Evolutionary conservation across 768 basidiomycete species (phyloP), one percentile per base, ranked within the genome.

Genomic region (Lactarius sp.): DNA sequence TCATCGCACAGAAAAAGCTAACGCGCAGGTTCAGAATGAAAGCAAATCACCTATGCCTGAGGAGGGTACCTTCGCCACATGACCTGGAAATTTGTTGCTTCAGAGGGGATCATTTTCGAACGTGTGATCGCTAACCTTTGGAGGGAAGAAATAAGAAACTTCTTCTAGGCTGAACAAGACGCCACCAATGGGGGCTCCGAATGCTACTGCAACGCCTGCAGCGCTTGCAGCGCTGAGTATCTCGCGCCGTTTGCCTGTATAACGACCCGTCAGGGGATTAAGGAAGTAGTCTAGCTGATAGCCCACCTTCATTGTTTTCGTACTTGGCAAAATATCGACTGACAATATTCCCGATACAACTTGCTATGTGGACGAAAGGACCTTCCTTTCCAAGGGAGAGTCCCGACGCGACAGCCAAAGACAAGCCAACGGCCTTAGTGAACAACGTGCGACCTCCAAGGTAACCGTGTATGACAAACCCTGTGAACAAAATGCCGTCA

Each of bases 1-100:
- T 92, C 82, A 98, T 87, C 2, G 97, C 97, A 71, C 97, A 98
- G 74, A 99, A 95, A 77, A 99, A 99, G 70, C 93, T 96, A 72
- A 16, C 71, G 59, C 62, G 71, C n/a, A 61, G 47, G 44, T 18
- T 54, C 22, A 75, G 77, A 69, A 77, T 77, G 27, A 71, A 77
- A 50, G 52, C 2, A 18, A 27, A n/a, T 31, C 22, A 12, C 31
- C 36, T 18, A 18, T 3, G 22, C 14, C 49, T 8, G 54, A 53
- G 31, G 14, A 27, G 4, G 74, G 52, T 70, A 92, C 92, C 91
- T 91, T 78, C 94, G 79, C 92, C 92, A 96, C 92, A 98, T 94
- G 59, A 90, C 88, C 85, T 87, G 39, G 3, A 42, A 27, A 16
- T 18, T 47, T 37, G 8, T n/a, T 47, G 7, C 2, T 50, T 59